Evolutionary conservation across 768 basidiomycete species (phyloP), one percentile per base, ranked within the genome.

Genomic region (Daedaleopsis nitida): DNA sequence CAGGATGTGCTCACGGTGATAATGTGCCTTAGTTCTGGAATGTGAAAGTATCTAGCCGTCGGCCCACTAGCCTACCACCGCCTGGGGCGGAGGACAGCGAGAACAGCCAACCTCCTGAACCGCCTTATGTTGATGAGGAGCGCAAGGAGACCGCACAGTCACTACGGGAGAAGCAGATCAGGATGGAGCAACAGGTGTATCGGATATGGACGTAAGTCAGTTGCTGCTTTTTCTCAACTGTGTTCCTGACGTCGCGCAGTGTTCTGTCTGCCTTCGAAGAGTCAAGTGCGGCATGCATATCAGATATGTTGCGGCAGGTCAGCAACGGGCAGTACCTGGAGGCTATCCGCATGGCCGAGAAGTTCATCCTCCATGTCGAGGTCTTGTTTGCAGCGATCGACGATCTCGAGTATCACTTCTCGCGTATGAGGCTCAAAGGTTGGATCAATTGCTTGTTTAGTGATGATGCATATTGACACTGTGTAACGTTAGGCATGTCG

Each of bases 241-340:
- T 39, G 44, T 47, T 39, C 3, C 24, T 11, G 56, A 59, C 43
- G 17, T 23, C 17, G 9, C 6, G 39, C 64, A 93, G 91, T 52
- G 95, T 98, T 39, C 82, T 99, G 39, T 97, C 95, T 24, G 94
- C 96, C 5, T 99, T 98, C 65, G 97, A 99, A 74, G 97, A 99
- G 76, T 96, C 94, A n/a, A 95, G 93, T 68, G 97, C 97, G 23
- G 96, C 96, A 9, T 96, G 96, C 76, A 99, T 99, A 66, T 97
- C 95, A 27, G 97, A 98, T 74, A 99, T 99, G 96, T 79, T 99
- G 59, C 82, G 94, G 64, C 93, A 96, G 72, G 97, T 99, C 76
- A 98, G 96, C 82, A 94, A 91, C 67, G 92, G 94, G 11, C 89
- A 96, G 69, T 96, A 98, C 75, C 82, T 97, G 58, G 96, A 98